These are phyloP conservation scores for Kalmusia sp. DNA, from an alignment of 2,329 filamentous ascomycete species.

Conservation along the genomic window DNA sequence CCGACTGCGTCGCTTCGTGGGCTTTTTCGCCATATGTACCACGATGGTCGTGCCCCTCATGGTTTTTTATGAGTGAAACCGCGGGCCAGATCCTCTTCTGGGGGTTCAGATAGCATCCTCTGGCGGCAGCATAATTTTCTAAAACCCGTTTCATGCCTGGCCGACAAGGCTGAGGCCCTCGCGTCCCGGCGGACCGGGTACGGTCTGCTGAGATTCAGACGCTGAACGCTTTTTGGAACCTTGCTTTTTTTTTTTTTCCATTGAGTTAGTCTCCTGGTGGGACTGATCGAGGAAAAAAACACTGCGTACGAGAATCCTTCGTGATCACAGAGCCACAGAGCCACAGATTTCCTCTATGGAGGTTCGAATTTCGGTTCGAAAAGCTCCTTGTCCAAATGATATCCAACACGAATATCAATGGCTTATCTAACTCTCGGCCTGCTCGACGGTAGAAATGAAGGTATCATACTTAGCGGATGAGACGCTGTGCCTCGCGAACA, in stretches of 20 bases:
- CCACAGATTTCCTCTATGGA: no score
- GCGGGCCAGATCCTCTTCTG: neutral
- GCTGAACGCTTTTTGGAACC: neutral
- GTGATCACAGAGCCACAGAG: no score
- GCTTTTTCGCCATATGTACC: neutral
- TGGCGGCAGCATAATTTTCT: neutral
- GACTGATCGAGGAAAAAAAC: neutral
- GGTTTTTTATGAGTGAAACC: neutral
- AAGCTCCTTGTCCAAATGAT: no score
- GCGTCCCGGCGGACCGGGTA: neutral
- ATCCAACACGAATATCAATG: no score
- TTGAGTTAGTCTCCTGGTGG: neutral
- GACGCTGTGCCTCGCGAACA: no score
- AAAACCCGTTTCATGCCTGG: neutral
- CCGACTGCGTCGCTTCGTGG: no score
- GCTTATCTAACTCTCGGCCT: no score
- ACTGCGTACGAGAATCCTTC: no score
- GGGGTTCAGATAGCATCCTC: neutral
- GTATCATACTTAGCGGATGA: no score
- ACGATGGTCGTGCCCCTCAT: neutral
- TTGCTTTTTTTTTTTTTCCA: neutral
- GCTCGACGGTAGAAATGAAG: no score
- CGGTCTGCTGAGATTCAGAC: neutral
- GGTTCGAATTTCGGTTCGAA: no score
- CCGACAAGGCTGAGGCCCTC: neutral